Conservation (phyloP, 306 rosid species). For the Dicorynia guianensis region DNA sequence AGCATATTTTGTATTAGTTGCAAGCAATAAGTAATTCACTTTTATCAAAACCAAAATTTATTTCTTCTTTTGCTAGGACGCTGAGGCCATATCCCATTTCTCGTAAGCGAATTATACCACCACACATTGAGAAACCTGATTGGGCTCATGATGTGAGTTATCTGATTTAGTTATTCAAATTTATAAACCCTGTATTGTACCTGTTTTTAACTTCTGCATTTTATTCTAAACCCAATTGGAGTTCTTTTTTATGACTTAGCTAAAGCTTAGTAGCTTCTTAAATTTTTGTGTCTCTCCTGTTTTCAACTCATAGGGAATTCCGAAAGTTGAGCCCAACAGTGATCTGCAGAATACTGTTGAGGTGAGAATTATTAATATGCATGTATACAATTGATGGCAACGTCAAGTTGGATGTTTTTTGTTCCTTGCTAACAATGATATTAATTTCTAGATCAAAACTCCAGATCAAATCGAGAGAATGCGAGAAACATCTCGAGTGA, state of each 20-base stretch:
- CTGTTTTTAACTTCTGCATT: constrained; percentile 12
- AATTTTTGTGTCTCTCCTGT: constrained; percentile 30
- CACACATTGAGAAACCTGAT: constrained; percentile 77
- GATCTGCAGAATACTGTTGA: constrained; percentile 80
- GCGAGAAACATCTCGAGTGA: constrained; percentile 84
- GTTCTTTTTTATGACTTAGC: constrained; percentile 23
- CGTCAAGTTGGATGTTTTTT: not conserved
- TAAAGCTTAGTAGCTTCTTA: constrained; percentile 31
- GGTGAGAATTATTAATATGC: constrained; percentile 52
- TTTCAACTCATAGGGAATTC: constrained; percentile 67
- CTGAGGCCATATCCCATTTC: constrained; percentile 92
- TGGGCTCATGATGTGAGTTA: constrained; percentile 92
- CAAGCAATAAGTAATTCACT: not conserved
- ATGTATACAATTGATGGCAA: constrained; percentile 2
- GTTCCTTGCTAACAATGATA: constrained; percentile 14
- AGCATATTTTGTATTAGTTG: not conserved
- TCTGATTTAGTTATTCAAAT: constrained; percentile 11
- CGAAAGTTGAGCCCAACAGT: constrained; percentile 84
- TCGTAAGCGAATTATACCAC: constrained; percentile 62
- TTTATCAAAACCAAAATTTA: constrained; percentile 11
- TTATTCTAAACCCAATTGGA: not conserved
- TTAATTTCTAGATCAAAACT: constrained; percentile 73
- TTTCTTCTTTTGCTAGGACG: constrained; percentile 55
- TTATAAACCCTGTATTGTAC: constrained; percentile 13
- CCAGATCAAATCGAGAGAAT: constrained; percentile 75